Evolutionary conservation across 495 filamentous ascomycete species (phyloP).

Genomic region (Neurospora sp.): DNA sequence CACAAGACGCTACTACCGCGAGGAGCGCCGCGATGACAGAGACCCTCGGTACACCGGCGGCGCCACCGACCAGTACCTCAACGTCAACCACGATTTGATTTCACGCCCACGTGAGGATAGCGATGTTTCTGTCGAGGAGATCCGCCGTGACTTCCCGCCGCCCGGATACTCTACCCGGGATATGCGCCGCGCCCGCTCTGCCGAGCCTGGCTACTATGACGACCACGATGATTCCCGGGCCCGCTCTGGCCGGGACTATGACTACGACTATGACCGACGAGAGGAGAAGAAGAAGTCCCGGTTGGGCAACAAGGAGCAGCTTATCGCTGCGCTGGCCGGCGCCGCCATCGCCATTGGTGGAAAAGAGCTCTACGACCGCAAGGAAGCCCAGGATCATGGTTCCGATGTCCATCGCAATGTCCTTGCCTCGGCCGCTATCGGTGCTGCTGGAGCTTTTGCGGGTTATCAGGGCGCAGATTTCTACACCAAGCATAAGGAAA

Average conservation of each 20-base stretch:
- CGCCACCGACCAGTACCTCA: conserved; percentile 39
- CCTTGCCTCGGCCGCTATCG: conserved; percentile 41
- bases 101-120: conserved; percentile 41
- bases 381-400: conserved; percentile 36
- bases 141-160: conserved; percentile 57
- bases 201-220: conserved; percentile 35
- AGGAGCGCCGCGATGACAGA: conserved; percentile 33
- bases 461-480: conserved; percentile 44
- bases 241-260: conserved; percentile 26
- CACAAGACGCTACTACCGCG: conserved; percentile 34
- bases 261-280: conserved; percentile 39
- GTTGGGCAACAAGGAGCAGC: conserved; percentile 47
- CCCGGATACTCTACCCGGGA: conserved; percentile 41
- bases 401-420: conserved; percentile 38
- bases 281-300: conserved; percentile 40
- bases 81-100: conserved; percentile 40
- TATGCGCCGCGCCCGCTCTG: conserved; percentile 41
- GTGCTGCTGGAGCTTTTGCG: conserved; percentile 44
- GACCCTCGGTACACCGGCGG: conserved; percentile 37
- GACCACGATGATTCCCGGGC: conserved; percentile 33
- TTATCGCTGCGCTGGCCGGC: conserved; percentile 43
- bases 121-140: conserved; percentile 48
- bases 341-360: conserved; percentile 42
- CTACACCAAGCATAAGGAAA: conserved; percentile 41
- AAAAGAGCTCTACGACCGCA: conserved; percentile 48